Base-by-base conservation (phyloP, 2,329 filamentous ascomycete species). In the Colletotrichum euphorbiae region DNA sequence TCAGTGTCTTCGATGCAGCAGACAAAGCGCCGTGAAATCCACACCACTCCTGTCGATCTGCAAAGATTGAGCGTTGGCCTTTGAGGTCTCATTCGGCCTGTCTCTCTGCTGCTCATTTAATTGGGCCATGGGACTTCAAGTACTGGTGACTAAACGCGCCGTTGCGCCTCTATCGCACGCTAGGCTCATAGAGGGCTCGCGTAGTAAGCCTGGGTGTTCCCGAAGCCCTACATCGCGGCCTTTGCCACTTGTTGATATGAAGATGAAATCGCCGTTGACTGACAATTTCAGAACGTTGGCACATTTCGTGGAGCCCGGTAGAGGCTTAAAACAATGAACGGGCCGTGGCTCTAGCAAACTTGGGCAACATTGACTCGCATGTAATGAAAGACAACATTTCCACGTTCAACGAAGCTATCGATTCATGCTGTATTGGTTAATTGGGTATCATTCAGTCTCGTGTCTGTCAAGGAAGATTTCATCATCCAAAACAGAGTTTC, bases 401-500 rank as follows among this genome's bases (percentile, higher is more conserved):
- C 9, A 4, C 0, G 5, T 31, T 28, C 48, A 52, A 3, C 11
- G 11, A 50, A 17, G 21, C 33, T 33, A 7, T 24, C 36, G 15
- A 17, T 17, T 28, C 31, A 48, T 52, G 31, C 3, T 11, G 31
- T n/a, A 33, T 52, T 55, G 33, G 33, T 19, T 59, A 42, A 64
- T 13, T 13, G 64, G 64, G 54, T 64, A 64, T 70, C 54, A 60
- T 68, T 45, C 11, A 42, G 24, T 45, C 33, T 46, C 12, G 24
- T 46, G 13, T 55, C 13, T 51, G 48, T n/a, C 65, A 38, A 11
- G n/a, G 9, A 15, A 28, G 5, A 12, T 12, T 15, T 59, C 38
- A 50, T 66, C 7, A 85, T 63, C 83, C 80, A 76, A 89, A 89
- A 64, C 80, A 83, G 0, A 89, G 77, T 72, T 82, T 86, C 73